These are phyloP conservation scores for Colletotrichum sp. DNA, from an alignment of 2,329 filamentous ascomycete species.

Conservation along the genomic window DNA sequence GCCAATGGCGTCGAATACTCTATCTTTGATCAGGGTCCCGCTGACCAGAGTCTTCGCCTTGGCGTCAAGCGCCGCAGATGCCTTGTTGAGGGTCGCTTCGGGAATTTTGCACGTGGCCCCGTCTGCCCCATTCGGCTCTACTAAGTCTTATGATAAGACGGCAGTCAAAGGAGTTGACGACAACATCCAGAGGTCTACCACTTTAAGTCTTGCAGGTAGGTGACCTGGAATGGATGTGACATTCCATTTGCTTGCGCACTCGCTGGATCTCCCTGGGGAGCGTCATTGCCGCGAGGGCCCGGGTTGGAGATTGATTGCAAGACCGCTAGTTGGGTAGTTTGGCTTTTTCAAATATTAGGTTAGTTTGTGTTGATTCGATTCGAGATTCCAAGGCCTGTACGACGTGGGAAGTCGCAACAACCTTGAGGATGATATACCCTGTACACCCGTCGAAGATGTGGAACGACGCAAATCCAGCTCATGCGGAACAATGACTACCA, in stretches of 20 bases:
- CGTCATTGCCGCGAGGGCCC: neutral
- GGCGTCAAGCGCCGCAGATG: neutral
- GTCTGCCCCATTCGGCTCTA: neutral
- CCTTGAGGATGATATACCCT: neutral
- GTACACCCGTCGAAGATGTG: neutral
- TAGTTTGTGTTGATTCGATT: neutral
- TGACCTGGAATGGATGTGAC: neutral
- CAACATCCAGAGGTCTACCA: neutral
- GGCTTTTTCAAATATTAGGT: rapidly evolving
- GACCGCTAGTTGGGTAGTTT: neutral
- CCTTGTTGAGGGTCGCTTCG: neutral
- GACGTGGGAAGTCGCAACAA: neutral
- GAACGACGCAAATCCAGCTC: neutral
- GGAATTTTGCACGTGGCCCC: neutral
- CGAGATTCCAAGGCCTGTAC: neutral
- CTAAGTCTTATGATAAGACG: neutral
- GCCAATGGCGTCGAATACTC: neutral
- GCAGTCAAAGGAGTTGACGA: neutral
- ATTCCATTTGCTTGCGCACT: neutral
- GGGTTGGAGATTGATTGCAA: neutral
- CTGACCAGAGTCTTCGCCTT: neutral
- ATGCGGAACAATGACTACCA: neutral
- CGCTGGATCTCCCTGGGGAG: neutral
- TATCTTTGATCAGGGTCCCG: neutral
- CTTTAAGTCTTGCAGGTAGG: neutral